phyloP scores from a whole-genome alignment of 2,329 filamentous ascomycete genomes.

The Botrytis cinerea region DNA sequence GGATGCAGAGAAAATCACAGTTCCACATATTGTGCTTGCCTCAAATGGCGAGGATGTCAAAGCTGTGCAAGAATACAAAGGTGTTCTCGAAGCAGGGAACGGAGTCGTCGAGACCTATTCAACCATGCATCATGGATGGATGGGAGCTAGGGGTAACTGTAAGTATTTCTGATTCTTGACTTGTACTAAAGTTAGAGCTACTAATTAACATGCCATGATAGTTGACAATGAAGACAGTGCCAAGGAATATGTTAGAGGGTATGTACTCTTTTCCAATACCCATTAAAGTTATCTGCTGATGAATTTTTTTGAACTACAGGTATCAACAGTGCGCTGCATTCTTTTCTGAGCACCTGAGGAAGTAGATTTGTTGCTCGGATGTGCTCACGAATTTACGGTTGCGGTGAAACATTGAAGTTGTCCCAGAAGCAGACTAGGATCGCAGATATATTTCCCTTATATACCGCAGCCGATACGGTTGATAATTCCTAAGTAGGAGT shows the following conservation, averaged over 20 bases:
- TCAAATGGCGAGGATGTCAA: slow-evolving; percentile 51
- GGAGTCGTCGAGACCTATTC: slow-evolving; percentile 38
- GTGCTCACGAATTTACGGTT: neutral
- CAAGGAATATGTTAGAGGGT: slow-evolving; percentile 37
- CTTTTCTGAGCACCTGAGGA: neutral
- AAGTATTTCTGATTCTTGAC: slow-evolving; percentile 26
- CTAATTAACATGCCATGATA: neutral
- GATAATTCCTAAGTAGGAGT: neutral
- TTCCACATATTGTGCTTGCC: slow-evolving; percentile 53
- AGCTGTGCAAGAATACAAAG: slow-evolving; percentile 46
- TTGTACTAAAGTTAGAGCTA: neutral
- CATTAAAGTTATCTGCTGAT: neutral
- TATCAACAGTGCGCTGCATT: neutral
- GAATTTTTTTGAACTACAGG: neutral
- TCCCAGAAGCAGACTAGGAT: too few species aligned
- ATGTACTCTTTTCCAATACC: neutral
- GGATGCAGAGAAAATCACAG: slow-evolving; percentile 49
- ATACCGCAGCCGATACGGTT: neutral
- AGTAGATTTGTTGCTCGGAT: neutral
- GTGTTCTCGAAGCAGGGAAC: slow-evolving; percentile 47
- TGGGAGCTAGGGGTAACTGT: slow-evolving; percentile 55
- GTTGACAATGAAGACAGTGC: slow-evolving; percentile 45
- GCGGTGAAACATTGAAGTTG: neutral
- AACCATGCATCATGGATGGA: slow-evolving; percentile 36
- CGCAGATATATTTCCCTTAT: neutral